These are phyloP conservation scores for Mortierella sp. DNA, from an alignment of 371 early-diverging fungal genomes.

Conservation along the genomic window DNA sequence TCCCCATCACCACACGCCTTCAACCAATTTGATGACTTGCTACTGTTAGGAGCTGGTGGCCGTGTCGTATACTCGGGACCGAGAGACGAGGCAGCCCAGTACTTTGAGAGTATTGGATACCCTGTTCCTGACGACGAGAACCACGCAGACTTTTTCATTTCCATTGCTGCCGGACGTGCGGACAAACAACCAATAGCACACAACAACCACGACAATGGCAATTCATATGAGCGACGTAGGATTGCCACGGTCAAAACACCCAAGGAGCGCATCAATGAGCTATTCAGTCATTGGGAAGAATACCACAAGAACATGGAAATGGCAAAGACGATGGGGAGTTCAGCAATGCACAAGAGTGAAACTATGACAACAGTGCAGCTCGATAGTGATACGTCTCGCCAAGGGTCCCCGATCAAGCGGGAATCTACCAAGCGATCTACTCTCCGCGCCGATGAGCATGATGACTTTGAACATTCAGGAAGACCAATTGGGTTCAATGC, in stretches of 20 bases:
- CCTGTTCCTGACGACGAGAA: slow-evolving; percentile 63
- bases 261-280: slow-evolving; percentile 28
- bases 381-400: slow-evolving; percentile 21
- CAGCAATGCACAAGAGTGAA: slow-evolving; percentile 43
- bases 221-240: slow-evolving; percentile 5
- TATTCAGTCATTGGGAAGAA: slow-evolving; percentile 36
- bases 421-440: background rate
- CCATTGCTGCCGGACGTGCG: slow-evolving; percentile 54
- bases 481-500: background rate
- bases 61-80: slow-evolving; percentile 73
- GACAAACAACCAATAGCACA: slow-evolving; percentile 1
- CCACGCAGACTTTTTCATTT: slow-evolving; percentile 71
- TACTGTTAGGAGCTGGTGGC: slow-evolving; percentile 75
- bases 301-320: slow-evolving; percentile 21
- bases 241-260: slow-evolving; percentile 9
- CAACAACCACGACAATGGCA: background rate
- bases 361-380: slow-evolving; percentile 44
- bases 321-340: slow-evolving; percentile 30
- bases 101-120: slow-evolving; percentile 71
- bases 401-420: slow-evolving; percentile 15
- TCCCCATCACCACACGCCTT: slow-evolving; percentile 77
- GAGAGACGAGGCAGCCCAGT: slow-evolving; percentile 52
- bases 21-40: slow-evolving; percentile 72
- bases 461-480: background rate
- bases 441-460: slow-evolving; percentile 7